Conservation (phyloP, 2,329 filamentous ascomycete genomes). For the Zasmidium cellare region DNA sequence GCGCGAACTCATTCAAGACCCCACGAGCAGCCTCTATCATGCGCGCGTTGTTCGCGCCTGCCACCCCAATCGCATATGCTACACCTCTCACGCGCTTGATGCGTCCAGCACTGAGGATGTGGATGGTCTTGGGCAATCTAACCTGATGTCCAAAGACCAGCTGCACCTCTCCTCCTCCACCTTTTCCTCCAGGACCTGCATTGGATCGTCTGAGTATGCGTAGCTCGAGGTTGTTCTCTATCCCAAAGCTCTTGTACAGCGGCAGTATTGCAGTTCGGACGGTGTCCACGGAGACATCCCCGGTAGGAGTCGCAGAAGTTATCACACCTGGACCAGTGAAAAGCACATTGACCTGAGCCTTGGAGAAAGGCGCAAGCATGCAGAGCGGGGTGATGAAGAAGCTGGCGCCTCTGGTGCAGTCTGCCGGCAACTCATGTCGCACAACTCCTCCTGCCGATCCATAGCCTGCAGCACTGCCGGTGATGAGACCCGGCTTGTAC, state of each 20-base stretch:
- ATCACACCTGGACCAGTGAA: slow-evolving; percentile 92
- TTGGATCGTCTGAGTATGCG: slow-evolving; percentile 79
- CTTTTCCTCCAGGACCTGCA: slow-evolving; percentile 69
- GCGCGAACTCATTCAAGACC: slow-evolving; percentile 79
- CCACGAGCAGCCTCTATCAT: slow-evolving; percentile 92
- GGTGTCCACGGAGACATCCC: slow-evolving; percentile 88
- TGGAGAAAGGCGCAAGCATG: slow-evolving; percentile 88
- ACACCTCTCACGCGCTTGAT: slow-evolving; percentile 90
- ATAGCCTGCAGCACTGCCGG: slow-evolving; percentile 74
- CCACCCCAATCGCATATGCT: slow-evolving; percentile 89
- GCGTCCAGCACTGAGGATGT: slow-evolving; percentile 78
- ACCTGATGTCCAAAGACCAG: slow-evolving; percentile 92
- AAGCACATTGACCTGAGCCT: slow-evolving; percentile 83
- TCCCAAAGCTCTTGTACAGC: slow-evolving; percentile 86
- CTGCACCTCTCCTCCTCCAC: slow-evolving; percentile 90
- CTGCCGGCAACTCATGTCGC: slow-evolving; percentile 74
- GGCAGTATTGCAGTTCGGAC: slow-evolving; percentile 92
- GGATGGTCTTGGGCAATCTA: slow-evolving; percentile 87
- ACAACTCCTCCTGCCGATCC: slow-evolving; percentile 75
- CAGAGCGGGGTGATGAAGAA: slow-evolving; percentile 92
- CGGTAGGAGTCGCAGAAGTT: slow-evolving; percentile 77
- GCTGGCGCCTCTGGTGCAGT: slow-evolving; percentile 76
- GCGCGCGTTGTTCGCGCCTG: slow-evolving; percentile 86
- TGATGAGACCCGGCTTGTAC: slow-evolving; percentile 90
- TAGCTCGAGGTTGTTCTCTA: slow-evolving; percentile 81